Percentiles rank a stretch among this genome's conserved stretches.
Conservation (phyloP, 345 rosid species). For the Pseudoturritis turrita region DNA sequence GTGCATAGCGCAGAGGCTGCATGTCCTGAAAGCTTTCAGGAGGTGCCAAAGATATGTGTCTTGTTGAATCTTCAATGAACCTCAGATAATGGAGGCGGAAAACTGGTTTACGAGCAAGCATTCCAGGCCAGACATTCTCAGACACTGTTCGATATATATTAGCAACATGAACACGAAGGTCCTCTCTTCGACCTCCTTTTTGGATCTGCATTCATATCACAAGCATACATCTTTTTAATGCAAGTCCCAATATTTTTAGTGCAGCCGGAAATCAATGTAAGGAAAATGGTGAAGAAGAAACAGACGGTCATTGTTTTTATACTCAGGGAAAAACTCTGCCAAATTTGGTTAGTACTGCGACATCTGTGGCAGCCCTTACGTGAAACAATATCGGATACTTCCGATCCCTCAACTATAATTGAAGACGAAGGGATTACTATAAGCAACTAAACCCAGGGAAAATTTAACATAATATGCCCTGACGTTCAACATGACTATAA, state of each 20-base stretch:
- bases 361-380: slow-evolving; percentile 4
- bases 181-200: slow-evolving; percentile 87
- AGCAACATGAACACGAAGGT: slow-evolving; percentile 79
- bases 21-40: slow-evolving; percentile 83
- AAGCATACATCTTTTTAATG: neutral
- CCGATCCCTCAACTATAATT: slow-evolving; percentile 6
- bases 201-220: slow-evolving; percentile 58
- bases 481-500: slow-evolving; percentile 7
- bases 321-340: neutral
- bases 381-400: neutral
- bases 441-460: neutral
- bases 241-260: slow-evolving; percentile 7
- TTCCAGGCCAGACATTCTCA: slow-evolving; percentile 96
- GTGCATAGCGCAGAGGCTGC: slow-evolving; percentile 89
- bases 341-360: neutral
- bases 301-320: neutral
- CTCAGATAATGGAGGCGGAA: slow-evolving; percentile 87
- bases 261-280: slow-evolving; percentile 1
- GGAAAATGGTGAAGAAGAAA: slow-evolving; percentile 11
- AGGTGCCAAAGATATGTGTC: slow-evolving; percentile 53
- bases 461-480: slow-evolving; percentile 9
- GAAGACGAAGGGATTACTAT: slow-evolving; percentile 1
- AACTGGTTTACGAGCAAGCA: slow-evolving; percentile 77
- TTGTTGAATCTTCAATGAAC: slow-evolving; percentile 84
- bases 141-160: slow-evolving; percentile 88